Conservation (phyloP, 1,139 yeast species). For the Zygoascus sp. region DNA sequence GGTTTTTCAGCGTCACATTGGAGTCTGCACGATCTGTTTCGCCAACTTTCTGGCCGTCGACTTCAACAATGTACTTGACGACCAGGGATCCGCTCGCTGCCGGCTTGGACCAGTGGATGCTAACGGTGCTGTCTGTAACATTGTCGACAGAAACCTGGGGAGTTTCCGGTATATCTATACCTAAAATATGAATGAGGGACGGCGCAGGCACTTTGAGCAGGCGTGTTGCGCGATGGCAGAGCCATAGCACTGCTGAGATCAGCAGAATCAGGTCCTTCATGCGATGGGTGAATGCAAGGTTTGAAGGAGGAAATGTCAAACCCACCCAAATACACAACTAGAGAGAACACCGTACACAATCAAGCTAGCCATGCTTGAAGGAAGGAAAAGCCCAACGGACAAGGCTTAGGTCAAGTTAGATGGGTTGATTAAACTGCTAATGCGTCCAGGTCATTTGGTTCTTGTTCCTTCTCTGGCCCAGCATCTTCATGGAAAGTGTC, state of each 20-base stretch:
- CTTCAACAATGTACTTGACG: constrained; percentile 42
- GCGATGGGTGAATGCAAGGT: neutral
- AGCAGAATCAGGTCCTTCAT: constrained; percentile 15
- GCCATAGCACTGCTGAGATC: constrained; percentile 46
- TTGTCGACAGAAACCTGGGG: constrained; percentile 55
- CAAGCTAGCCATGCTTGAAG: too few species aligned
- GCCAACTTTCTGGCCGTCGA: constrained; percentile 46
- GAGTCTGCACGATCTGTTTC: constrained; percentile 37
- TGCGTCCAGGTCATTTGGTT: too few species aligned
- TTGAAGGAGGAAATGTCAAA: neutral
- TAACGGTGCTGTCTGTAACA: constrained; percentile 46
- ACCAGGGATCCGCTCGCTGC: constrained; percentile 29
- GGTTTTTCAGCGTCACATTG: constrained; percentile 39
- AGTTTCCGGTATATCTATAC: constrained; percentile 53
- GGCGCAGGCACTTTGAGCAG: constrained; percentile 48
- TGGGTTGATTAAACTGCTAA: too few species aligned
- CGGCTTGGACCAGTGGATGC: constrained; percentile 54
- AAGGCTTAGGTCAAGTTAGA: too few species aligned
- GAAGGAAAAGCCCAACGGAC: too few species aligned
- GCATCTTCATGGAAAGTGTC: too few species aligned
- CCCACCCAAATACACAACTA: too few species aligned
- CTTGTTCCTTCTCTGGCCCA: too few species aligned
- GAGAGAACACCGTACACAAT: too few species aligned
- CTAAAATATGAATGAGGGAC: constrained; percentile 46
- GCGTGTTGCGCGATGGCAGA: constrained; percentile 42